phyloP scores from a whole-genome alignment of 1,284 basidiomycete genomes.

The Coniferiporia weirii region DNA sequence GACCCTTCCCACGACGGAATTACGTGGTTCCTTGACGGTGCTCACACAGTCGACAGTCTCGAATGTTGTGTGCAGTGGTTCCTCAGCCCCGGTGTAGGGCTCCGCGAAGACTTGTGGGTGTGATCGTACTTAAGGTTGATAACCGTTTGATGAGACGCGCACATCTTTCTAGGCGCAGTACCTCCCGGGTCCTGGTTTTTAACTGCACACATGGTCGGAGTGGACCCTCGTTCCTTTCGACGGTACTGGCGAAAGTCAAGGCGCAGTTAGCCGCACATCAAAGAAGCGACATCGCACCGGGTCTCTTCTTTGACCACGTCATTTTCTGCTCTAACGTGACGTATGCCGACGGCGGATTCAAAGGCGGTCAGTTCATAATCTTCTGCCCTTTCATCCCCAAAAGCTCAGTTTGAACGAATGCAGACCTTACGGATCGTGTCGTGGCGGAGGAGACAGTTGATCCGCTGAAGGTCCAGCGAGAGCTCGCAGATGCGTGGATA shows the following conservation, averaged over 20 bases:
- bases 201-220: slow-evolving; percentile 94
- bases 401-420: slow-evolving; percentile 4
- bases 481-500: slow-evolving; percentile 73
- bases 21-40: slow-evolving; percentile 93
- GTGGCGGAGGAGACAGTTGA: slow-evolving; percentile 61
- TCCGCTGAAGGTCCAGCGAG: slow-evolving; percentile 70
- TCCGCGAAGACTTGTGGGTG: slow-evolving; percentile 17
- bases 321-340: slow-evolving; percentile 98
- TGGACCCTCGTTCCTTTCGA: slow-evolving; percentile 64
- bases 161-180: slow-evolving; percentile 21
- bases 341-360: slow-evolving; percentile 83
- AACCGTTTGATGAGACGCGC: not conserved
- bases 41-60: slow-evolving; percentile 92
- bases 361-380: slow-evolving; percentile 64
- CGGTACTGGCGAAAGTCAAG: slow-evolving; percentile 49
- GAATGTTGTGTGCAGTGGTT: slow-evolving; percentile 88
- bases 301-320: slow-evolving; percentile 72
- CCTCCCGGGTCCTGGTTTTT: slow-evolving; percentile 75
- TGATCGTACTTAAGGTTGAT: not conserved
- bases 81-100: slow-evolving; percentile 44
- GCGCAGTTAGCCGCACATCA: slow-evolving; percentile 40
- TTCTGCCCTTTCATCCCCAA: slow-evolving; percentile 20
- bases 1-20: slow-evolving; percentile 48
- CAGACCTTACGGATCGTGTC: slow-evolving; percentile 71
- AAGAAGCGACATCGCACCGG: slow-evolving; percentile 31